These are phyloP conservation scores for Pseudopithomyces chartarum DNA, from an alignment of 2,329 filamentous ascomycete species.

Conservation along the genomic window DNA sequence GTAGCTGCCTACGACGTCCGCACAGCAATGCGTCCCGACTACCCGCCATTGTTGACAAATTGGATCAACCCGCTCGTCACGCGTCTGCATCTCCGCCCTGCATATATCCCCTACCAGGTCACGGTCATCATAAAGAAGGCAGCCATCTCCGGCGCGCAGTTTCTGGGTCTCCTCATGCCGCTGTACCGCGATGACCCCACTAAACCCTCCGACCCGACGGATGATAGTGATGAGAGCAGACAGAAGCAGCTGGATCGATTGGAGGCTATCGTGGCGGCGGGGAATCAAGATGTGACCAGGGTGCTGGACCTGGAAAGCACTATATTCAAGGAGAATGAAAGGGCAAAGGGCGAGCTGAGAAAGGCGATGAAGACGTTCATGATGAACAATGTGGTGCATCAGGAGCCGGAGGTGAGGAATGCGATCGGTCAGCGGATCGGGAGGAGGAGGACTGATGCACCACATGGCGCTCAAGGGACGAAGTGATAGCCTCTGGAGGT, in stretches of 20 bases:
- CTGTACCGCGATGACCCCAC: conserved; percentile 39
- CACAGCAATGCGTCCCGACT: conserved; percentile 59
- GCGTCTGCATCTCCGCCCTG: conserved; percentile 54
- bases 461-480: conserved; percentile 58
- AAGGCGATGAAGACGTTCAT: conserved; percentile 83
- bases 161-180: conserved; percentile 40
- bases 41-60: conserved; percentile 50
- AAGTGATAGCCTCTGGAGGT: conserved; percentile 15
- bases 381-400: conserved; percentile 77
- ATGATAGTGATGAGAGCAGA: conserved; percentile 37
- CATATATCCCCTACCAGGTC: conserved; percentile 84
- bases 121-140: conserved; percentile 76
- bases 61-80: conserved; percentile 55
- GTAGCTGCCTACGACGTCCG: conserved; percentile 63
- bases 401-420: conserved; percentile 78
- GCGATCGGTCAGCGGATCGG: conserved; percentile 73
- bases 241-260: conserved; percentile 71
- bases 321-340: conserved; percentile 77
- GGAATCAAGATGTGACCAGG: conserved; percentile 72
- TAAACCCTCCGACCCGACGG: conserved; percentile 20
- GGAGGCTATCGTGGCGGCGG: conserved; percentile 61
- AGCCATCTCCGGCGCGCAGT: conserved; percentile 66
- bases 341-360: conserved; percentile 64
- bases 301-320: conserved; percentile 78
- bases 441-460: conserved; percentile 65